phyloP scores from a whole-genome alignment of 2,329 filamentous ascomycete species.

The Claviceps digitariae region DNA sequence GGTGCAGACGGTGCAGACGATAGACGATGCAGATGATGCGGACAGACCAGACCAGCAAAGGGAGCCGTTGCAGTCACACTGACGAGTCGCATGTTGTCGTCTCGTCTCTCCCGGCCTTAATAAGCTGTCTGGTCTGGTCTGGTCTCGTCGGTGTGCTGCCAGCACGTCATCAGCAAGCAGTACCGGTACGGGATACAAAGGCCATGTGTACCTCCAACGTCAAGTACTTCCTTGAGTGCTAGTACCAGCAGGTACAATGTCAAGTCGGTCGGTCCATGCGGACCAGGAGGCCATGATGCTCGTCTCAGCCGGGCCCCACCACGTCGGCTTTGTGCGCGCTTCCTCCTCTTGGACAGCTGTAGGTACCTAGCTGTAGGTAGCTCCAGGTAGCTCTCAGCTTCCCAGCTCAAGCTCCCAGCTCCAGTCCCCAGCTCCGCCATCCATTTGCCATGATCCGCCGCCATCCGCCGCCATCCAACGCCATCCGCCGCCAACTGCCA shows the following conservation, averaged over 20 bases:
- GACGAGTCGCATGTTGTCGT: not conserved
- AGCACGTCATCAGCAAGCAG: not conserved
- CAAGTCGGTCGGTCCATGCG: not conserved
- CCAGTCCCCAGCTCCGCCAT: not conserved
- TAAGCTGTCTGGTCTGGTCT: not conserved
- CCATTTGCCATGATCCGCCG: not conserved
- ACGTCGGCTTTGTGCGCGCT: slow-evolving; percentile 1
- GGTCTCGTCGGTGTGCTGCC: not conserved
- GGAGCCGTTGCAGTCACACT: not conserved
- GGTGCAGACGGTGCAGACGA: not conserved
- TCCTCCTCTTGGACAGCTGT: slow-evolving; percentile 2
- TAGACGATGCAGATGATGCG: not conserved
- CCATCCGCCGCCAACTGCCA: slow-evolving; percentile 10
- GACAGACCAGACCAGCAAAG: not conserved
- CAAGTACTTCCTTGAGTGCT: not conserved
- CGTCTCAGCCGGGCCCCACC: not conserved
- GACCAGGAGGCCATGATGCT: not conserved
- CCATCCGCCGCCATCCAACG: slow-evolving; percentile 10
- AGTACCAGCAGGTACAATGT: no score
- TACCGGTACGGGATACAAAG: not conserved
- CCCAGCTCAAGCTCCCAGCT: not conserved
- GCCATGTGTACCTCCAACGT: not conserved
- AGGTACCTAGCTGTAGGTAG: no score
- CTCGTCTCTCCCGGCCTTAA: no score
- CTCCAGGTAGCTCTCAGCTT: not conserved